A percentile compares a stretch with the other conserved stretches of the same genome.
These are phyloP conservation scores for Pythium volutum DNA, from an alignment of 352 stramenopile genomes.

Conservation along the genomic window DNA sequence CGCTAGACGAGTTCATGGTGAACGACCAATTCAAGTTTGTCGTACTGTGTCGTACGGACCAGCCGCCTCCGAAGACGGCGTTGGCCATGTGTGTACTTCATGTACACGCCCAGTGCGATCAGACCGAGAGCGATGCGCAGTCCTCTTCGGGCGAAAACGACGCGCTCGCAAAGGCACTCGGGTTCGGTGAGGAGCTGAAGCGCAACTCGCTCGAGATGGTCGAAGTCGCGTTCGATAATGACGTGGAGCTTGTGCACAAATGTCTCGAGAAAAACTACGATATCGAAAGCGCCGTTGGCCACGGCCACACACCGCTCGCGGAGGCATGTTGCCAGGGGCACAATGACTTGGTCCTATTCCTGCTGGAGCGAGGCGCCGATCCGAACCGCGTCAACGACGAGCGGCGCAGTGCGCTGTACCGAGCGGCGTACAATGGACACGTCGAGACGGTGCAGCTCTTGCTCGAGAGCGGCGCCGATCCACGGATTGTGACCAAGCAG, in stretches of 20 bases:
- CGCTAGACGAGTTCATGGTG: slow-evolving; percentile 56
- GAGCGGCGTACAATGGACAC: slow-evolving; percentile 87
- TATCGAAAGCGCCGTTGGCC: slow-evolving; percentile 81
- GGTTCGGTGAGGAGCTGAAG: slow-evolving; percentile 55
- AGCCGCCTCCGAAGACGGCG: slow-evolving; percentile 46
- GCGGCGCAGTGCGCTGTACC: slow-evolving; percentile 77
- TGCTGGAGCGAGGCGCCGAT: slow-evolving; percentile 78
- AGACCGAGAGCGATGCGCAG: slow-evolving; percentile 4
- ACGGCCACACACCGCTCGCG: slow-evolving; percentile 82
- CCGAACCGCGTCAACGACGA: slow-evolving; percentile 87
- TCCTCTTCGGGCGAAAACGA: slow-evolving; percentile 17
- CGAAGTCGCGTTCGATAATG: slow-evolving; percentile 87
- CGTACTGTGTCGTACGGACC: slow-evolving; percentile 50
- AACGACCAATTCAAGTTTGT: slow-evolving; percentile 88
- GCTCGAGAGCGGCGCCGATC: slow-evolving; percentile 71
- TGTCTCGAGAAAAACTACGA: slow-evolving; percentile 87
- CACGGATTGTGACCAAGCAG: slow-evolving; percentile 61
- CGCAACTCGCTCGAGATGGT: slow-evolving; percentile 82
- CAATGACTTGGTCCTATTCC: slow-evolving; percentile 50
- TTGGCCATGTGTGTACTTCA: slow-evolving; percentile 68
- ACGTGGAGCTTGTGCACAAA: slow-evolving; percentile 64
- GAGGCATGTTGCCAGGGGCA: slow-evolving; percentile 88
- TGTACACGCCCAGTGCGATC: slow-evolving; percentile 21
- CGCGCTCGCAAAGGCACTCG: slow-evolving; percentile 45
- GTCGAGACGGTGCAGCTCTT: slow-evolving; percentile 59